phyloP scores from a whole-genome alignment of 306 rosid genomes.

The Quercus robur region DNA sequence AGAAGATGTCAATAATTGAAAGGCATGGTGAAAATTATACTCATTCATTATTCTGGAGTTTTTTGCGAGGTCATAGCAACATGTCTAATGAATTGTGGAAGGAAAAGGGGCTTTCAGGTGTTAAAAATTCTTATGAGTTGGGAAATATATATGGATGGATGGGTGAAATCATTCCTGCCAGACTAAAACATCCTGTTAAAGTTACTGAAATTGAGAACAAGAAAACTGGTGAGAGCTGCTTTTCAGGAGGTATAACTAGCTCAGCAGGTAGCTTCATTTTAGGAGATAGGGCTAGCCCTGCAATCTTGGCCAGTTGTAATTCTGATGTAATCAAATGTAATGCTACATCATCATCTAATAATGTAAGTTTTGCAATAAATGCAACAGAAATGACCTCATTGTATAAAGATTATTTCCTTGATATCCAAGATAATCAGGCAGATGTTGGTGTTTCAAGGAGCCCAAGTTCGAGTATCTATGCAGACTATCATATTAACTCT shows the following conservation, averaged over 20 bases:
- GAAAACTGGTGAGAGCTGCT: slow-evolving; percentile 22
- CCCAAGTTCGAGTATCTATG: slow-evolving; percentile 31
- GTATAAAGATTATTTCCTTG: slow-evolving; percentile 52
- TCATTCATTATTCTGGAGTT: slow-evolving; percentile 47
- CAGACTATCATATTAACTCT: slow-evolving; percentile 37
- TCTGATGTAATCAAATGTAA: slow-evolving; percentile 14
- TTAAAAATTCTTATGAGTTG: slow-evolving; percentile 37
- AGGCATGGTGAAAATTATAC: slow-evolving; percentile 31
- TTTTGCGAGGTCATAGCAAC: slow-evolving; percentile 19
- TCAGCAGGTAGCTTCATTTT: slow-evolving; percentile 26
- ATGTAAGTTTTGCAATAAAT: slow-evolving; percentile 19
- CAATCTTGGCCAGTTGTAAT: slow-evolving; percentile 21
- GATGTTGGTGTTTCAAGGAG: slow-evolving; percentile 30
- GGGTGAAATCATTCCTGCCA: slow-evolving; percentile 27
- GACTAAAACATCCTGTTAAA: slow-evolving; percentile 20
- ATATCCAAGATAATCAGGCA: slow-evolving; percentile 24
- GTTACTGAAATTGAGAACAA: slow-evolving; percentile 31
- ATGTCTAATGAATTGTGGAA: slow-evolving; percentile 32
- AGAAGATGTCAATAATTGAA: slow-evolving; percentile 45
- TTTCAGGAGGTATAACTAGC: slow-evolving; percentile 1
- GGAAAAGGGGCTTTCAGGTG: slow-evolving; percentile 35
- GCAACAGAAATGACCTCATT: slow-evolving; percentile 34
- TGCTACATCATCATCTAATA: slow-evolving; percentile 23
- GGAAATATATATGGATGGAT: slow-evolving; percentile 49
- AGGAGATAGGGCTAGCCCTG: slow-evolving; percentile 25